Base-by-base conservation (phyloP, 805 yeast genomes). In the Ogataea thermomethanolica region DNA sequence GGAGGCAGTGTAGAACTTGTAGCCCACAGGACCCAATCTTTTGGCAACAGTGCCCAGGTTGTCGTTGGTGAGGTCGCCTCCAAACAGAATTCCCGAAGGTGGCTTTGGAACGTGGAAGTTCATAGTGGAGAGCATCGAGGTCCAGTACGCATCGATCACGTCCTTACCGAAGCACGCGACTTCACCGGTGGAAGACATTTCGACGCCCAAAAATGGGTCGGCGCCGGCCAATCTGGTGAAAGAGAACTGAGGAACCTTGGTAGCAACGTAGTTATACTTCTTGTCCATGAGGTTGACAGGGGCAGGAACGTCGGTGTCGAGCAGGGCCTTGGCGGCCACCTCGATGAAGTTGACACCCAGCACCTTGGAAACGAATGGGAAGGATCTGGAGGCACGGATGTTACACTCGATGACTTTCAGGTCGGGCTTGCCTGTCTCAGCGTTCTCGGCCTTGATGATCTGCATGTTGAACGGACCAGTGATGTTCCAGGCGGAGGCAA, bases 101-200 rank as follows among this genome's bases (percentile, higher is more conserved):
- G 98, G 96, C 59, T 74, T 71, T 48, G 99, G 99, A 36, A 93
- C 78, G 58, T 86, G 76, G 80, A 93, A 93, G 76, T 91, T 91
- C 97, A 90, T 93, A 29, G 96, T 89, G 36, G 96, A 78, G 74
- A 93, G 97, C 56, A 91, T 79, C 11, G 98, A 83, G 32, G 97
- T 84, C 98, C 98, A 93, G 76, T 93, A 93, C 25, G 98, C 96
- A 67, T 93, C 98, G 41, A 75, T 56, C 48, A 84, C 64, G 65
- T 87, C 83, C 47, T 72, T 72, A 55, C 99, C 99, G 62, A 93
- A 93, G 62, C 96, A 86, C 23, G 99, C 99, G 62, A 93, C 85
- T 70, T 93, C 99, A 66, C 99, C 99, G 37, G 99, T 93, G 9
- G 98, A 90, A 6, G 98, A 83, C 99, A 93, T 93, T 71, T 93